phyloP scores from a whole-genome alignment of 1,284 basidiomycete species.

The Meira miltonrushii region DNA sequence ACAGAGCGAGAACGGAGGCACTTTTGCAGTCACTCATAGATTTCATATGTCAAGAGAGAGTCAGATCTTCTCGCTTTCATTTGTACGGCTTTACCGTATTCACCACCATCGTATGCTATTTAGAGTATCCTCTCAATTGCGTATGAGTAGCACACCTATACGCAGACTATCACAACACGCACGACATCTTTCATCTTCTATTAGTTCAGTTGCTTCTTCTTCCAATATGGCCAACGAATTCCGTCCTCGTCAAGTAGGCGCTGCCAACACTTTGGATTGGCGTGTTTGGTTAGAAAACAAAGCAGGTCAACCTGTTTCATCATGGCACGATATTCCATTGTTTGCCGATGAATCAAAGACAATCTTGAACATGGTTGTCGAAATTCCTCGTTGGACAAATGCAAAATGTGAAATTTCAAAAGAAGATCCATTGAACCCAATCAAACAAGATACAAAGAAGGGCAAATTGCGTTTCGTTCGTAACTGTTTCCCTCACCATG shows the following conservation, averaged over 20 bases:
- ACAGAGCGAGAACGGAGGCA: no score
- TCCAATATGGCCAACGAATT: slow-evolving; percentile 54
- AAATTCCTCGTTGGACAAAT: slow-evolving; percentile 99
- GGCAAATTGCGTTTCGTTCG: slow-evolving; percentile 94
- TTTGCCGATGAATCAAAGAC: slow-evolving; percentile 51
- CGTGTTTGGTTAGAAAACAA: slow-evolving; percentile 77
- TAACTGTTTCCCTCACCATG: slow-evolving; percentile 99
- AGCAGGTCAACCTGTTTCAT: slow-evolving; percentile 45
- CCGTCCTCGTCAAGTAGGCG: slow-evolving; percentile 71
- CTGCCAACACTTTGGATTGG: slow-evolving; percentile 94
- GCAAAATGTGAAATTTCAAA: slow-evolving; percentile 95
- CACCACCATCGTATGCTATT: no score
- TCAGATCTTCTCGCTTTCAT: no score
- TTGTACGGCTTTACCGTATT: no score
- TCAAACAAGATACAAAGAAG: slow-evolving; percentile 97
- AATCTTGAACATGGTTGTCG: slow-evolving; percentile 63
- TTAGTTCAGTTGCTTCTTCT: background rate
- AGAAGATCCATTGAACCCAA: slow-evolving; percentile 95
- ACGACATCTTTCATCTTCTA: slow-evolving; percentile 33
- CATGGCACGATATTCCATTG: slow-evolving; percentile 52
- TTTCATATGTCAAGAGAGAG: no score
- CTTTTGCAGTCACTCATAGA: no score
- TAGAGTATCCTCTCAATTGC: background rate
- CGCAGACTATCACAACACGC: slow-evolving; percentile 37
- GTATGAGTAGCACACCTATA: slow-evolving; percentile 20